These are phyloP conservation scores for Oryza brachyantha DNA, from an alignment of 176 grass and related monocot genomes.

Conservation along the genomic window DNA sequence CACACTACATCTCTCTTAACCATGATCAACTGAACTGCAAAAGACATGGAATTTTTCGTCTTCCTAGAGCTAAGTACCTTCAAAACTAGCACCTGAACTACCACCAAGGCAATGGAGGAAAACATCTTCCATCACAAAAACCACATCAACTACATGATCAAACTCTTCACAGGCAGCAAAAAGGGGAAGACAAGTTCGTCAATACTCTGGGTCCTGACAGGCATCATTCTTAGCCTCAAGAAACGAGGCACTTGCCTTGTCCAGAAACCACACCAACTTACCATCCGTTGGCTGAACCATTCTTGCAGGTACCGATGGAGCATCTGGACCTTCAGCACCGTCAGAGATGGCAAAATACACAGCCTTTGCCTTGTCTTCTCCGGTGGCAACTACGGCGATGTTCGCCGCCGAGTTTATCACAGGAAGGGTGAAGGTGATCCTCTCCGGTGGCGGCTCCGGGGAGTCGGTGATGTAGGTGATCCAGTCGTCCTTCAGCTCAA, in stretches of 20 bases:
- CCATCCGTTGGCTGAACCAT: conserved; percentile 54
- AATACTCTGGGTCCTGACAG: conserved; percentile 24
- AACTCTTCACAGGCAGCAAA: conserved; percentile 28
- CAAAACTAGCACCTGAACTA: not conserved
- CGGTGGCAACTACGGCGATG: conserved; percentile 49
- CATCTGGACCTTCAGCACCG: conserved; percentile 7
- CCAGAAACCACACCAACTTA: conserved; percentile 63
- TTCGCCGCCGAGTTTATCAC: conserved; percentile 59
- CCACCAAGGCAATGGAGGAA: conserved; percentile 12
- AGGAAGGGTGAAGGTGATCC: conserved; percentile 68
- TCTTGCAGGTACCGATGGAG: conserved; percentile 41
- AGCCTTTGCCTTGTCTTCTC: conserved; percentile 52
- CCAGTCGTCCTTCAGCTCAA: conserved; percentile 52
- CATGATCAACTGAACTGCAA: not conserved
- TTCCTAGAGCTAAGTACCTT: not conserved
- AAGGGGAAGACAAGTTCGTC: conserved; percentile 8
- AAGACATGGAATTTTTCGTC: not conserved
- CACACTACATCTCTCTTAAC: not conserved
- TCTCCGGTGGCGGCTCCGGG: conserved; percentile 56
- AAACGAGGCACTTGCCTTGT: conserved; percentile 41
- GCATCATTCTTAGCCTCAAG: conserved; percentile 19
- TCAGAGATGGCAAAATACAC: conserved; percentile 35
- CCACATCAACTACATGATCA: conserved; percentile 30
- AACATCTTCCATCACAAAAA: conserved; percentile 1
- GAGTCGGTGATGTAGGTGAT: conserved; percentile 60